Conservation (phyloP, 768 basidiomycete species). For the Pleurotus sapidus region DNA sequence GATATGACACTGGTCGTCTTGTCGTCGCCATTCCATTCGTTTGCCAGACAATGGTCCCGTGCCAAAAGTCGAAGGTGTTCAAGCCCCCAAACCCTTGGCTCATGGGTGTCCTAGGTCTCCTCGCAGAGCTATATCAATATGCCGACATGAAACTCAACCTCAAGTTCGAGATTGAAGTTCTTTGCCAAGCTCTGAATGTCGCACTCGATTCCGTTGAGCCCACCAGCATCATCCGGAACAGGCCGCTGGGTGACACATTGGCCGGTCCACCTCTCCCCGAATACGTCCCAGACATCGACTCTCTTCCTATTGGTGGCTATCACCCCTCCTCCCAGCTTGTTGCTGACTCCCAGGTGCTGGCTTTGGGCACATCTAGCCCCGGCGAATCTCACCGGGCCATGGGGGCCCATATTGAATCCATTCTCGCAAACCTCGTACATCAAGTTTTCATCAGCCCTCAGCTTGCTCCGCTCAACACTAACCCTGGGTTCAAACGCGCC, state of each 20-base stretch:
- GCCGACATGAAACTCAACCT: slow-evolving; percentile 95
- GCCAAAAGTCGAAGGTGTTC: slow-evolving; percentile 88
- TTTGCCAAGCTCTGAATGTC: slow-evolving; percentile 90
- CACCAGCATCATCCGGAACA: slow-evolving; percentile 75
- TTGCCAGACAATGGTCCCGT: slow-evolving; percentile 93
- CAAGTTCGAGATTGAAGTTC: slow-evolving; percentile 97
- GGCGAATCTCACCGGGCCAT: slow-evolving; percentile 67
- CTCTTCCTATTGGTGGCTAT: slow-evolving; percentile 73
- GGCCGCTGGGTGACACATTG: slow-evolving; percentile 59
- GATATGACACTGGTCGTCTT: slow-evolving; percentile 87
- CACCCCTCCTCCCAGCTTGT: slow-evolving; percentile 39
- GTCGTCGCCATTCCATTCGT: slow-evolving; percentile 97
- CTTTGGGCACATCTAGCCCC: slow-evolving; percentile 57
- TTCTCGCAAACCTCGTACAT: slow-evolving; percentile 66
- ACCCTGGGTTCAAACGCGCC: slow-evolving; percentile 85
- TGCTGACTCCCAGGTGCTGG: slow-evolving; percentile 60
- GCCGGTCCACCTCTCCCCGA: slow-evolving; percentile 69
- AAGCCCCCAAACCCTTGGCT: slow-evolving; percentile 97
- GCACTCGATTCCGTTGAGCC: slow-evolving; percentile 84
- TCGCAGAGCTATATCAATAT: slow-evolving; percentile 95
- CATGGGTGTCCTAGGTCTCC: slow-evolving; percentile 89
- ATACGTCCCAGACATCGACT: slow-evolving; percentile 77
- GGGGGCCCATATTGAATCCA: slow-evolving; percentile 78
- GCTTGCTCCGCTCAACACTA: slow-evolving; percentile 69
- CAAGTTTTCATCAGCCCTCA: slow-evolving; percentile 78